Conservation (phyloP, 1,284 basidiomycete genomes). For the Malassezia psittaci region DNA sequence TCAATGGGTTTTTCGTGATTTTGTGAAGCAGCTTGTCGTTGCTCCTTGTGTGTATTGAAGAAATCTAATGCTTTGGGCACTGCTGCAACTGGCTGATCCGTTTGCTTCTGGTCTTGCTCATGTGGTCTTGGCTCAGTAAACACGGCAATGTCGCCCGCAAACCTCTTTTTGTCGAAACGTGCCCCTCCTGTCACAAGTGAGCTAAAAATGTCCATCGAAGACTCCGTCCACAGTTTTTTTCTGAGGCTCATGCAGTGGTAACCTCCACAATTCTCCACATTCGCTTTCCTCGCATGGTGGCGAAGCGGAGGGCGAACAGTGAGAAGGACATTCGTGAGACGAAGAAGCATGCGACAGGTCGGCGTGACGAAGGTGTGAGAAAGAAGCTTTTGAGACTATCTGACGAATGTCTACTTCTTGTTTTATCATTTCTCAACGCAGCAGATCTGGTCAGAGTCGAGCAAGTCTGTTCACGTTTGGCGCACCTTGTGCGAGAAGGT, state of each 20-base stretch:
- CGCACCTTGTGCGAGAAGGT: background rate
- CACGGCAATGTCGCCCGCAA: conserved; percentile 61
- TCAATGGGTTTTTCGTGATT: background rate
- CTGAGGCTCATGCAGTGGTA: background rate
- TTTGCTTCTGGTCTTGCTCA: background rate
- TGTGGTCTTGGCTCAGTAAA: conserved; percentile 50
- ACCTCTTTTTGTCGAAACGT: conserved; percentile 65
- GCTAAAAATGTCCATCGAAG: conserved; percentile 45
- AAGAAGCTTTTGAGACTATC: background rate
- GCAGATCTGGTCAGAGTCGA: background rate
- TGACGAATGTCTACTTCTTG: background rate
- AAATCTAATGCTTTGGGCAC: conserved; percentile 33
- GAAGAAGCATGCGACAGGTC: too few species aligned
- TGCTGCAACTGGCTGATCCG: conserved; percentile 15
- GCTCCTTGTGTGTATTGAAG: conserved; percentile 24
- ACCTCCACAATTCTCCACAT: background rate
- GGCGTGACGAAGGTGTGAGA: background rate
- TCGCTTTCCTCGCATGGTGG: background rate
- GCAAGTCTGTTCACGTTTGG: background rate
- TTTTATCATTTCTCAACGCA: background rate
- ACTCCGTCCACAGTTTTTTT: background rate
- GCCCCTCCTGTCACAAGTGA: conserved; percentile 34
- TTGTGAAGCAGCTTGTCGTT: conserved; percentile 7
- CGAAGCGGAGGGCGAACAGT: background rate
- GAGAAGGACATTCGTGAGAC: too few species aligned